Base-by-base conservation (phyloP, 768 basidiomycete species). In the Tulasnella sp. region DNA sequence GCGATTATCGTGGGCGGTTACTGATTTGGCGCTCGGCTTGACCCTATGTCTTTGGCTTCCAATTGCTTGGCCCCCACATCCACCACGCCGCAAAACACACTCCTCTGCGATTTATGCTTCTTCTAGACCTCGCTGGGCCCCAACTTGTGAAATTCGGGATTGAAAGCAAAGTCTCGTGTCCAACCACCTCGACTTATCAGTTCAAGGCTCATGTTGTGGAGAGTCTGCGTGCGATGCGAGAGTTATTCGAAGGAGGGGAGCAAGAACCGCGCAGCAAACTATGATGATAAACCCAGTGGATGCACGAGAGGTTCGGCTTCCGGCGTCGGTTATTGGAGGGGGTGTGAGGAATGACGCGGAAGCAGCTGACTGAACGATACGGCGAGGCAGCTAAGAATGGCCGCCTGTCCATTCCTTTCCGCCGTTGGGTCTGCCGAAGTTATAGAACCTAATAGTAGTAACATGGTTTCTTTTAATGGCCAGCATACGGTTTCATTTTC, bases 101-200 rank as follows among this genome's bases (percentile, higher is more conserved):
- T n/a, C 24, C 36, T 7, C 16, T 34, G 14, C 16, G 7, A 18
- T 27, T 9, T 10, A 19, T 27, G 71, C 2, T 42, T 82, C 31
- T 27, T 68, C 62, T 68, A 97, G 97, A 98, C 87, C 89, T 97
- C 80, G 89, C 93, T 79, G 94, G 92, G 18, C 90, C 92, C 18
- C 86, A 91, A 58, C 87, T 91, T 79, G 88, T 99, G 83, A 97
- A 96, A 85, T 96, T 98, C 86, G 96, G 97, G 2, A 91, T 98
- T 83, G 97, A 99, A 84, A 94, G 93, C 68, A 98, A 99, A 84
- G 86, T 88, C 80, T 92, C 92, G 8, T 90, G 88, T 80, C 83
- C 88, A 5, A 82, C 85, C 24, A 96, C 96, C 24, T 94, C 93
- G 21, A 97, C 95, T 19, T 84, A 87, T 12, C 78, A 79, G 34